Conservation (phyloP, 2,329 filamentous ascomycete genomes). For the Penicillium sp. region DNA sequence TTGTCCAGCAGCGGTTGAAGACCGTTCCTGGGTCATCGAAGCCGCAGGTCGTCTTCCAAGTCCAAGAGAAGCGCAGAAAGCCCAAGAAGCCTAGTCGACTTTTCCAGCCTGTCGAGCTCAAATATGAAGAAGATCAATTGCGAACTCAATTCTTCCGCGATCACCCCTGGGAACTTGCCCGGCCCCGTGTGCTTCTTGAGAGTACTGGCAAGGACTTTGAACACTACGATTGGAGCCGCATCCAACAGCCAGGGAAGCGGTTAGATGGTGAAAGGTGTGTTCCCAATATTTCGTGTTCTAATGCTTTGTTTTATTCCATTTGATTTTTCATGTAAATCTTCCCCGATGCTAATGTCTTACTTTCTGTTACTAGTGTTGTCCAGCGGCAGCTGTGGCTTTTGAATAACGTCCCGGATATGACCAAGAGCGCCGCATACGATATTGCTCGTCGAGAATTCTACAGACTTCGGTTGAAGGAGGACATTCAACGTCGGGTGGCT, state of each 20-base stretch:
- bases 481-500: conserved; percentile 72
- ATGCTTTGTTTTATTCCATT: too few species aligned
- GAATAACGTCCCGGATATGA: conserved; percentile 51
- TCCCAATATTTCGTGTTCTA: not conserved
- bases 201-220: conserved; percentile 72
- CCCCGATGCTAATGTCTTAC: conserved; percentile 8
- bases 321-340: not conserved
- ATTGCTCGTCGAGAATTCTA: conserved; percentile 84
- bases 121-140: conserved; percentile 74
- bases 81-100: conserved; percentile 61
- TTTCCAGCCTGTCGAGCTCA: conserved; percentile 69
- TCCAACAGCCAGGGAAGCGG: conserved; percentile 65
- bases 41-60: conserved; percentile 32
- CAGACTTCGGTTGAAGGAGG: conserved; percentile 66
- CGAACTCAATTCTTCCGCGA: conserved; percentile 78
- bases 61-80: conserved; percentile 36
- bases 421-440: conserved; percentile 69
- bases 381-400: conserved; percentile 86
- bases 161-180: conserved; percentile 92
- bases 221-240: conserved; percentile 66
- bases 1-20: conserved; percentile 35
- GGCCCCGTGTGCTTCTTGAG: conserved; percentile 77
- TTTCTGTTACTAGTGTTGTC: conserved; percentile 58
- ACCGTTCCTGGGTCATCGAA: conserved; percentile 23
- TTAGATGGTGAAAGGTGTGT: conserved; percentile 75